Conservation (phyloP, 768 basidiomycete species). For the Tulasnella sp. region DNA sequence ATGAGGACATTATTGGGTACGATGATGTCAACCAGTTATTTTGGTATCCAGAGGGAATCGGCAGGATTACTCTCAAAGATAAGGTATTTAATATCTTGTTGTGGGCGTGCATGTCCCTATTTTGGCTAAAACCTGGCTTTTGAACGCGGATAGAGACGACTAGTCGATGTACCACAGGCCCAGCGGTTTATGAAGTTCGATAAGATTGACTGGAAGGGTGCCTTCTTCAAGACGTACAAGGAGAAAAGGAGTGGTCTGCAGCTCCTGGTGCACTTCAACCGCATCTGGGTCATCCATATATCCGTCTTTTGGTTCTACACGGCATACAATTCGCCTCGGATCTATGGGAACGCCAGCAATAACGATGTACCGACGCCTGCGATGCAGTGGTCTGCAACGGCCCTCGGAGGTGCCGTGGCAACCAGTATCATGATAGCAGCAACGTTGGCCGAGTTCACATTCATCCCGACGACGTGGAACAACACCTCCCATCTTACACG, state of each 20-base stretch:
- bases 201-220: slow-evolving; percentile 89
- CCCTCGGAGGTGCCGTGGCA: slow-evolving; percentile 92
- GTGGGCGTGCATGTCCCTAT: background rate
- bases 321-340: slow-evolving; percentile 77
- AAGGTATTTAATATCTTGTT: slow-evolving; percentile 42
- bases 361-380: slow-evolving; percentile 45
- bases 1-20: slow-evolving; percentile 91
- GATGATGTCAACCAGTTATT: slow-evolving; percentile 99
- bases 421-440: slow-evolving; percentile 93
- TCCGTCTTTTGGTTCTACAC: slow-evolving; percentile 95
- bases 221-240: slow-evolving; percentile 98
- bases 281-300: slow-evolving; percentile 97
- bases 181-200: slow-evolving; percentile 97
- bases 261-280: slow-evolving; percentile 97
- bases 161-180: slow-evolving; percentile 82
- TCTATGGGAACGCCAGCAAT: slow-evolving; percentile 39
- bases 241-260: slow-evolving; percentile 97
- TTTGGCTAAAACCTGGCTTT: background rate
- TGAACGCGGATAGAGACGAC: slow-evolving; percentile 50
- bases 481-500: slow-evolving; percentile 94
- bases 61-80: slow-evolving; percentile 76
- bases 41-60: slow-evolving; percentile 99
- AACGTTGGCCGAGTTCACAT: slow-evolving; percentile 89
- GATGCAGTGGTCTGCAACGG: slow-evolving; percentile 86
- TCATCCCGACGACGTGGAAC: slow-evolving; percentile 98